Evolutionary conservation across 1,284 basidiomycete genomes (phyloP).

Genomic region (Spongispora temasekensis): DNA sequence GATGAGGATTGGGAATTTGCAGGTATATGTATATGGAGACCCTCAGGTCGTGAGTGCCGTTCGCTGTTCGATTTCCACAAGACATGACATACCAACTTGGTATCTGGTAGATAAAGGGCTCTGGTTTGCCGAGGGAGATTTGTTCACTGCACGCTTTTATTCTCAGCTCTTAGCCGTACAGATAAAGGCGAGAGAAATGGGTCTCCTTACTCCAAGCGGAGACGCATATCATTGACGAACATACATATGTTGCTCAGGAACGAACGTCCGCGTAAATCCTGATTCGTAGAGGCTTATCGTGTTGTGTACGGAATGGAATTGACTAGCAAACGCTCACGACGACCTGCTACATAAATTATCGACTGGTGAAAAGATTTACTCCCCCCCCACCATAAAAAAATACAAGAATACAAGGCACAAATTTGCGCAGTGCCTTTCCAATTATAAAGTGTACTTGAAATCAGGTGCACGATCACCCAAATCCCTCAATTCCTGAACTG

Average conservation of each 20-base stretch:
- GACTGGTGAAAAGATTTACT: too few relatives aligned
- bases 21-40: slow-evolving; percentile 16
- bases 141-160: slow-evolving; percentile 13
- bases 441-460: slow-evolving; percentile 60
- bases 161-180: slow-evolving; percentile 15
- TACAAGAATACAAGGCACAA: too few relatives aligned
- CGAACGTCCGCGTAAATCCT: too few relatives aligned
- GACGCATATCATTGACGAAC: not conserved
- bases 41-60: slow-evolving; percentile 11
- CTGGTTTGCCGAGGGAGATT: slow-evolving; percentile 16
- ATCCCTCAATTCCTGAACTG: slow-evolving; percentile 28
- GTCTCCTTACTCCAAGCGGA: not conserved
- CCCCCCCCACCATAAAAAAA: too few relatives aligned
- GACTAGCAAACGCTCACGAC: too few relatives aligned
- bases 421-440: too few relatives aligned
- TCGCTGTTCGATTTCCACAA: not conserved
- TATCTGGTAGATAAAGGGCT: slow-evolving; percentile 9
- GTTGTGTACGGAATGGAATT: too few relatives aligned
- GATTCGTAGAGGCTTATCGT: too few relatives aligned
- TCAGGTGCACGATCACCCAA: slow-evolving; percentile 66
- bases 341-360: too few relatives aligned
- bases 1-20: slow-evolving; percentile 15
- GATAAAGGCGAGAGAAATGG: slow-evolving; percentile 12
- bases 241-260: too few relatives aligned
- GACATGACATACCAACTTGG: not conserved